A percentile compares a stretch with the other conserved stretches of the same genome.
Evolutionary conservation across 106 monocot species (phyloP).

Genomic region (Amphibolis antarctica): DNA sequence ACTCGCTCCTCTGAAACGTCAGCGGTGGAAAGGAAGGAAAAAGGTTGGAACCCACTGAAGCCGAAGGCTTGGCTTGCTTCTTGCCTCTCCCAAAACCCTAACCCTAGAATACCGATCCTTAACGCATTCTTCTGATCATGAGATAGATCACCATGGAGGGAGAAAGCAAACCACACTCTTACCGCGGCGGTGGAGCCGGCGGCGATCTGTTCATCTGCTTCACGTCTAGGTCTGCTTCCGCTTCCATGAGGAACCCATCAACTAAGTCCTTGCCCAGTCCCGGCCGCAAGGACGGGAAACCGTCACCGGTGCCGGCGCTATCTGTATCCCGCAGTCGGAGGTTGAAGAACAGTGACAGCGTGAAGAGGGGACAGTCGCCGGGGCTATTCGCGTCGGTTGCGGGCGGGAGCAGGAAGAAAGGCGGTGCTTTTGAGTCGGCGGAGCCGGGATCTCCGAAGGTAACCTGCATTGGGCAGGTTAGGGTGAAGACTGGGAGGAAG

Average conservation of each 20-base stretch:
- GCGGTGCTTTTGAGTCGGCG: slow-evolving; percentile 43
- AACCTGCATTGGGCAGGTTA: slow-evolving; percentile 96
- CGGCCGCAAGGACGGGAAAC: slow-evolving; percentile 21
- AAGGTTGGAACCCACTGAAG: neutral
- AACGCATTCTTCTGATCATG: neutral
- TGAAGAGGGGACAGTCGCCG: slow-evolving; percentile 81
- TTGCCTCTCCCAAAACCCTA: neutral
- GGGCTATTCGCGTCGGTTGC: slow-evolving; percentile 9
- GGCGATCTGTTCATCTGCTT: slow-evolving; percentile 4
- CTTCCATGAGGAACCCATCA: slow-evolving; percentile 33
- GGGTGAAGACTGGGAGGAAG: slow-evolving; percentile 42
- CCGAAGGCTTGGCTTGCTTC: neutral
- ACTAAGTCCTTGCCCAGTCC: slow-evolving; percentile 57
- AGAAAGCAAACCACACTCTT: neutral
- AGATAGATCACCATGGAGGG: neutral
- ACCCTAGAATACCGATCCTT: neutral
- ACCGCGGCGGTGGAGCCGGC: neutral
- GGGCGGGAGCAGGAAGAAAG: slow-evolving; percentile 25
- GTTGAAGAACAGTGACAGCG: slow-evolving; percentile 55
- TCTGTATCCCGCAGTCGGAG: slow-evolving; percentile 63
- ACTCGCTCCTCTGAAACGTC: neutral
- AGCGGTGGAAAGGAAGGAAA: neutral
- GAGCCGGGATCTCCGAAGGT: slow-evolving; percentile 97
- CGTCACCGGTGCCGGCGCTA: slow-evolving; percentile 43
- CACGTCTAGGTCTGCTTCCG: slow-evolving; percentile 11